Evolutionary conservation across 495 filamentous ascomycete species (phyloP), one percentile per base, ranked within the genome.

Genomic region (Daldinia grandis): DNA sequence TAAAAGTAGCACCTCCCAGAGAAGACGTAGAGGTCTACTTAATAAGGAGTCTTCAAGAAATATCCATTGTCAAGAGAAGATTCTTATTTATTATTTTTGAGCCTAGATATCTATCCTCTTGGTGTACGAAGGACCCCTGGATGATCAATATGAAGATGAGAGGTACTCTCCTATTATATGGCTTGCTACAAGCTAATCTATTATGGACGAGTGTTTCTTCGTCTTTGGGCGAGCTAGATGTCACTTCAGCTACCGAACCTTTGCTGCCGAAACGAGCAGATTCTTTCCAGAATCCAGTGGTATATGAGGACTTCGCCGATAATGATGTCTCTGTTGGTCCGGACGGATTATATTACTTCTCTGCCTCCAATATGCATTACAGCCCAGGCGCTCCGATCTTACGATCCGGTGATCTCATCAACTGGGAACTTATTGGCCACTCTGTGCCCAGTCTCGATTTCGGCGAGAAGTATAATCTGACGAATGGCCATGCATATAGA

Each of bases 321-420:
- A 76, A 74, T 27, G 75, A 78, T 50, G 55, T 78, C 3, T 73
- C 71, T 37, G 58, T 68, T 19, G 74, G 66, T 12, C 66, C 66
- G 10, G 75, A 78, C 35, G 73, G 62, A 21, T 60, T 71, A 2
- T 76, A 71, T 31, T 88, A 87, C 76, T 87, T 85, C 78, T 86
- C 85, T 0, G 83, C 86, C 15, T 88, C 85, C 9, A 87, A 80
- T 15, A 83, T 88, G 73, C 81, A 84, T 61, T 87, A 84, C 71
- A 88, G 85, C 8, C 87, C 87, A 5, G 87, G 87, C 53, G 87
- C 87, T 0, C 87, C 87, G 2, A 77, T 90, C 24, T 79, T 90
- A 5, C 78, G 77, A 15, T 88, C 87, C 1, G 82, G 81, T 64
- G 84, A 90, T 71, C 82, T 90, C 1, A 78, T 83, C 24, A 84